phyloP scores from a whole-genome alignment of 2,329 filamentous ascomycete species.

The Claviceps fusiformis region DNA sequence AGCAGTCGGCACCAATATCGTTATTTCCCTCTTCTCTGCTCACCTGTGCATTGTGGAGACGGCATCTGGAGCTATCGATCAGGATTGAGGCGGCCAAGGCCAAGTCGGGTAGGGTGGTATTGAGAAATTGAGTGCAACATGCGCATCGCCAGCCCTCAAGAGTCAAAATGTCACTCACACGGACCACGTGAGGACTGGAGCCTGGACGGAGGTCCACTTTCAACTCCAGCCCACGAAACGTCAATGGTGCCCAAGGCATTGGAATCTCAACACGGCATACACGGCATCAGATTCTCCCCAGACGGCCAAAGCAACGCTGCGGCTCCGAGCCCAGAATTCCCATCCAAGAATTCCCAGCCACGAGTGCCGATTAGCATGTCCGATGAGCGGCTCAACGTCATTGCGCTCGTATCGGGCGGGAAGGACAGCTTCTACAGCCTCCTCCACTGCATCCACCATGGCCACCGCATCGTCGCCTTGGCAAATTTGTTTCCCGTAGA shows the following conservation, averaged over 20 bases:
- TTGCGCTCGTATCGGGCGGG: slow-evolving; percentile 86
- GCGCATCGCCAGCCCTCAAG: too few relatives aligned
- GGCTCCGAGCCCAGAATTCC: not conserved
- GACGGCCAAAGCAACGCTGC: not conserved
- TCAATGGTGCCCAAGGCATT: too few relatives aligned
- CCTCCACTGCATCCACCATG: slow-evolving; percentile 77
- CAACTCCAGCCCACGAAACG: not conserved
- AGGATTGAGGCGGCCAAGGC: too few relatives aligned
- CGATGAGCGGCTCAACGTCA: slow-evolving; percentile 51
- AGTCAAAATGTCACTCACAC: not conserved
- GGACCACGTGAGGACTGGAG: not conserved
- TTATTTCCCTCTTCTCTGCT: too few relatives aligned
- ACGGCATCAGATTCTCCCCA: not conserved
- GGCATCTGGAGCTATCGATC: too few relatives aligned
- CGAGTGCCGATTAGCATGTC: slow-evolving; percentile 19
- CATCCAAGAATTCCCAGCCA: too few relatives aligned
- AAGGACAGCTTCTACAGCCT: slow-evolving; percentile 95
- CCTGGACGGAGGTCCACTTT: not conserved
- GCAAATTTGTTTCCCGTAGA: slow-evolving; percentile 63
- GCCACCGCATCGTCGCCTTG: slow-evolving; percentile 72
- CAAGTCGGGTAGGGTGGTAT: too few relatives aligned
- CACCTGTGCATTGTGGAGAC: too few relatives aligned
- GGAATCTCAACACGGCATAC: too few relatives aligned
- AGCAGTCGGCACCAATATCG: too few relatives aligned
- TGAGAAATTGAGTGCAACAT: too few relatives aligned